These are phyloP conservation scores for Diaporthe caulivora DNA, from an alignment of 2,329 filamentous ascomycete genomes.

Conservation along the genomic window DNA sequence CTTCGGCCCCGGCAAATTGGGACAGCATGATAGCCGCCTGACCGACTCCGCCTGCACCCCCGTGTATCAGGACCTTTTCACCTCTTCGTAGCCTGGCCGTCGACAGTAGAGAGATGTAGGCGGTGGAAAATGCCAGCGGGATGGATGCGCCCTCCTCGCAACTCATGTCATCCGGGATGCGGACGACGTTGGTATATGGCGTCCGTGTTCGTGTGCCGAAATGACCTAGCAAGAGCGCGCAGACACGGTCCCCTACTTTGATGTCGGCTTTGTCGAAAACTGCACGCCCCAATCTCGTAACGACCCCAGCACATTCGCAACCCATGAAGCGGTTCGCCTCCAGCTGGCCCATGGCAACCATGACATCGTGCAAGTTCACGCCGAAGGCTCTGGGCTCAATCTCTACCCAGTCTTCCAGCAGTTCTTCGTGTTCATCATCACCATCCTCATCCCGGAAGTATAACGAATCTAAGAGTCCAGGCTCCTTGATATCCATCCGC, in stretches of 20 bases:
- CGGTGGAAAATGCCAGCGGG: conserved; percentile 47
- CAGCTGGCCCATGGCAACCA: conserved; percentile 11
- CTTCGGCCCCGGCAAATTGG: conserved; percentile 46
- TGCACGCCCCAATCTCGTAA: conserved; percentile 20
- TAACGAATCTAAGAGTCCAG: background rate
- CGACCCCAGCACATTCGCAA: background rate
- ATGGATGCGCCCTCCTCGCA: conserved; percentile 51
- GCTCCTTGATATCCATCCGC: background rate
- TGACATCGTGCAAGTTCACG: background rate
- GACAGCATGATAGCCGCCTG: conserved; percentile 14
- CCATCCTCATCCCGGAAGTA: background rate
- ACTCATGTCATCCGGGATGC: conserved; percentile 47
- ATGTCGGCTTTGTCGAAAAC: background rate
- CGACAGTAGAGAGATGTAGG: conserved; percentile 46
- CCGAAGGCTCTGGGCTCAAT: conserved; percentile 45
- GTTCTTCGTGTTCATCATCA: background rate
- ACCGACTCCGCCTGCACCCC: conserved; percentile 43
- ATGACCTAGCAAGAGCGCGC: conserved; percentile 10
- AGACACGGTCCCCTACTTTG: background rate
- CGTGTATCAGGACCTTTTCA: conserved; percentile 44
- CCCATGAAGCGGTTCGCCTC: background rate
- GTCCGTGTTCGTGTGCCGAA: conserved; percentile 43
- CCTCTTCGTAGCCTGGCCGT: conserved; percentile 43
- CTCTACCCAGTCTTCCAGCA: conserved; percentile 46
- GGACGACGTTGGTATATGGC: background rate